phyloP scores from a whole-genome alignment of 441 rosid genomes.

The Populus hybrid region DNA sequence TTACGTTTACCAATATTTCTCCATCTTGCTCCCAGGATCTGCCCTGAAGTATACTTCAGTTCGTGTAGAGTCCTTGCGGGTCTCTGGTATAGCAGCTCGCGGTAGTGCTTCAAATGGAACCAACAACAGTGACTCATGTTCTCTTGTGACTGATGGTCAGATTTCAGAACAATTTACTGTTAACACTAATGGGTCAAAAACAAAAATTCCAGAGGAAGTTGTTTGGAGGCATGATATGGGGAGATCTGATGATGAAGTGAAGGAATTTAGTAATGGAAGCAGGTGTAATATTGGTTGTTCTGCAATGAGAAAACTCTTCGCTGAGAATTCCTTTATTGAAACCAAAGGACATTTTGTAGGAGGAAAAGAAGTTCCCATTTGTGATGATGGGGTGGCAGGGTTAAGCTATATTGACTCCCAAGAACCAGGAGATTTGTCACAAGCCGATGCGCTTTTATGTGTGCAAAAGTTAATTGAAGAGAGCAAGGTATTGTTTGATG shows the following conservation, averaged over 20 bases:
- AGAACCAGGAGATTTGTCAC: constrained; percentile 90
- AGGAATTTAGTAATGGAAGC: constrained; percentile 31
- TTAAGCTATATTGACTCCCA: constrained; percentile 86
- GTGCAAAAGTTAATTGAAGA: constrained; percentile 76
- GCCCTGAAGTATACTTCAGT: constrained; percentile 60
- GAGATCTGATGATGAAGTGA: constrained; percentile 25
- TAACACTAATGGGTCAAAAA: constrained; percentile 22
- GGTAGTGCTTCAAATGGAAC: constrained; percentile 26
- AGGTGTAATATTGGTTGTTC: constrained; percentile 31
- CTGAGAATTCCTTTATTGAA: constrained; percentile 34
- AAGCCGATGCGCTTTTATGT: constrained; percentile 70
- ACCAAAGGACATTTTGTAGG: constrained; percentile 23
- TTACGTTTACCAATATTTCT: constrained; percentile 7
- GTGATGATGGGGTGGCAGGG: constrained; percentile 41
- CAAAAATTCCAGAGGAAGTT: constrained; percentile 26
- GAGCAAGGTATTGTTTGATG: constrained; percentile 45
- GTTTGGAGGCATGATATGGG: constrained; percentile 27
- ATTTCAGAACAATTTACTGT: constrained; percentile 35
- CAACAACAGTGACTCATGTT: constrained; percentile 26
- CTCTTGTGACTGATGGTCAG: constrained; percentile 25
- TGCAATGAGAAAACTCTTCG: constrained; percentile 60
- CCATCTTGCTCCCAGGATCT: constrained; percentile 38
- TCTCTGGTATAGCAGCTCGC: constrained; percentile 63
- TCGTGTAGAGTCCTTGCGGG: constrained; percentile 72
- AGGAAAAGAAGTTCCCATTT: constrained; percentile 31